These are phyloP conservation scores for Solanum hybrid DNA, from an alignment of 305 asterid species.

Conservation along the genomic window DNA sequence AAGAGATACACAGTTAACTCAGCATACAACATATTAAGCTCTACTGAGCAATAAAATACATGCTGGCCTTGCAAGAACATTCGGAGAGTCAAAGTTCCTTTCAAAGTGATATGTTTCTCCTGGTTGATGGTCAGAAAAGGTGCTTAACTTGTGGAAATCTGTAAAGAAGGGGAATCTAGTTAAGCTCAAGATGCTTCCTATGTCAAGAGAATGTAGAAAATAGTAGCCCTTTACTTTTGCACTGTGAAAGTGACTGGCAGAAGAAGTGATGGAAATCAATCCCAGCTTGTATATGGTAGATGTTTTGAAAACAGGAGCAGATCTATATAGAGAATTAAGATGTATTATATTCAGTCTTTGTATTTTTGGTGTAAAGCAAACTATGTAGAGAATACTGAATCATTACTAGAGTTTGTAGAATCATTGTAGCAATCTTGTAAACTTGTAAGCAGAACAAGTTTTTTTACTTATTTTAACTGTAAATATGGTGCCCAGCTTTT, in stretches of 20 bases:
- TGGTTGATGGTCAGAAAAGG: neutral
- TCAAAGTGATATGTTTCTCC: neutral
- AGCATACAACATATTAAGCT: neutral
- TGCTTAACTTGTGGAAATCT: neutral
- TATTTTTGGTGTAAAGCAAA: neutral
- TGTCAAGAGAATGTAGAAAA: neutral
- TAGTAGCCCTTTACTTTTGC: neutral
- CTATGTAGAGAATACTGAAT: neutral
- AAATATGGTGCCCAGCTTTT: neutral
- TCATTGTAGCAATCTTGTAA: neutral
- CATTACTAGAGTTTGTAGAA: neutral
- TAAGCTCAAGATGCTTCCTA: neutral
- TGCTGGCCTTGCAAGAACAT: neutral
- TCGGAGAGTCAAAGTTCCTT: neutral
- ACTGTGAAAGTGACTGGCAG: neutral
- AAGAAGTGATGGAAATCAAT: neutral
- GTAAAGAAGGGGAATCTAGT: neutral
- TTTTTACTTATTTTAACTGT: neutral
- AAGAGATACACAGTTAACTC: neutral
- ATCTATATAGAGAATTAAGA: neutral
- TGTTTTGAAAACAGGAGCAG: neutral
- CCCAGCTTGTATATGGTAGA: neutral
- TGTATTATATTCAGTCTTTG: neutral
- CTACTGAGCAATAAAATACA: neutral
- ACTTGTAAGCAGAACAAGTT: neutral